Percentiles rank a stretch among this genome's conserved stretches.
Conservation (phyloP, 306 rosid species). For the Astragalus membranaceus region DNA sequence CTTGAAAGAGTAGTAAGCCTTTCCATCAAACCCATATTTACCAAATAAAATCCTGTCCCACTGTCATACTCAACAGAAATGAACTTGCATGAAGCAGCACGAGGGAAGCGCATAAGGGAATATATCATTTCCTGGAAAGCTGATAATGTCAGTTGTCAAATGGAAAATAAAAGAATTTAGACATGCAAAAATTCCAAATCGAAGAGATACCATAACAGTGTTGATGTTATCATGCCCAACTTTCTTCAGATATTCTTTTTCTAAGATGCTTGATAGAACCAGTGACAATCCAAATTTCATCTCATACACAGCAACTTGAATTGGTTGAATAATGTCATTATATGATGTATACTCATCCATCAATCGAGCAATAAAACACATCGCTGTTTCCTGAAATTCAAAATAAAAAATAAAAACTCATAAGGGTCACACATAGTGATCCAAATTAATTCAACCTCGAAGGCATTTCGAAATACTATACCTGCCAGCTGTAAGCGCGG, state of each 20-base stretch:
- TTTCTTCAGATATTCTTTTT: slow-evolving; percentile 26
- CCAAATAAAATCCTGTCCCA: slow-evolving; percentile 32
- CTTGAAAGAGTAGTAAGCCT: slow-evolving; percentile 40
- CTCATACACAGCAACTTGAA: slow-evolving; percentile 88
- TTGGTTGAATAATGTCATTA: slow-evolving; percentile 72
- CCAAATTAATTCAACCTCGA: background rate
- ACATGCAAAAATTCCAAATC: background rate
- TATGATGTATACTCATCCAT: slow-evolving; percentile 43
- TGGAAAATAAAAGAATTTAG: background rate
- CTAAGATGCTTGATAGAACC: slow-evolving; percentile 43
- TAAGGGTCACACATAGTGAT: background rate
- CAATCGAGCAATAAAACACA: slow-evolving; percentile 56
- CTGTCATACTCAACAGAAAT: slow-evolving; percentile 33
- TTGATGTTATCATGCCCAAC: slow-evolving; percentile 33
- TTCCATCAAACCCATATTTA: slow-evolving; percentile 43
- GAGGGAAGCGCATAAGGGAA: slow-evolving; percentile 73
- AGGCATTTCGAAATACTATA: slow-evolving; percentile 10
- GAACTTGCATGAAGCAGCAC: slow-evolving; percentile 34
- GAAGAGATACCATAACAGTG: slow-evolving; percentile 44
- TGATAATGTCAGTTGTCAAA: slow-evolving; percentile 18
- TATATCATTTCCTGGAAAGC: slow-evolving; percentile 60
- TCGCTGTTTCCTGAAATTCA: slow-evolving; percentile 54
- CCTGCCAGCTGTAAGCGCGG: slow-evolving; percentile 69
- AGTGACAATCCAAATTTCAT: slow-evolving; percentile 79
- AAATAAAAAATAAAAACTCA: slow-evolving; percentile 7